Percentiles rank a stretch among this genome's conserved stretches.
Evolutionary conservation across 257 asterid genomes (phyloP).

Genomic region (Apocynum venetum): DNA sequence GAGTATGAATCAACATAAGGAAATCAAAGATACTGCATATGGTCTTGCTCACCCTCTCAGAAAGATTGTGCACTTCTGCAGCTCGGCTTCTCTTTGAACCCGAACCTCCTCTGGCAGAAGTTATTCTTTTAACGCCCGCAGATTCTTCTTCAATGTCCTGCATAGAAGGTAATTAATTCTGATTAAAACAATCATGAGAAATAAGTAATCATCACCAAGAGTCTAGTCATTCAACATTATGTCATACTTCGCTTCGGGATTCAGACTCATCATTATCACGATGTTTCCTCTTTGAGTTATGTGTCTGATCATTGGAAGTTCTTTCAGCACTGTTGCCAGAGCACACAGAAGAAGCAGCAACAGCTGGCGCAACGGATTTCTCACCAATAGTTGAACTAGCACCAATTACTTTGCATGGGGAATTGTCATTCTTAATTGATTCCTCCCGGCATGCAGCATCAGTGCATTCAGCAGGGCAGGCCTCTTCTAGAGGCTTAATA

Average conservation of each 20-base stretch:
- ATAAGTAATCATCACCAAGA: not conserved
- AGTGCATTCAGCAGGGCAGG: conserved; percentile 27
- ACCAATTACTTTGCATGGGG: conserved; percentile 14
- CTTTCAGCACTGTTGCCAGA: conserved; percentile 77
- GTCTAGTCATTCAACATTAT: not conserved
- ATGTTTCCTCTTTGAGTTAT: conserved; percentile 55
- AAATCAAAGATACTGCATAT: not conserved
- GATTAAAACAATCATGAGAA: conserved; percentile 4
- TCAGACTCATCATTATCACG: conserved; percentile 64
- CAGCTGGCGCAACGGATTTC: conserved; percentile 49
- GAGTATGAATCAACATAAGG: conserved; percentile 6
- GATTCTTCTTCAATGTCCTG: conserved; percentile 86
- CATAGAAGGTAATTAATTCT: conserved; percentile 13
- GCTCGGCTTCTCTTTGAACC: conserved; percentile 92
- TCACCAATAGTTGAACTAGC: conserved; percentile 38
- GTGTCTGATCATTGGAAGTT: conserved; percentile 62
- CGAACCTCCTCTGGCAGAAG: conserved; percentile 42
- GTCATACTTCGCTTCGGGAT: conserved; percentile 73
- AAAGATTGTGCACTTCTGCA: conserved; percentile 95
- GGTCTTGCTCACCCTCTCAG: conserved; percentile 80
- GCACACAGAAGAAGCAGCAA: conserved; percentile 87
- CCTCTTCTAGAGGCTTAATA: conserved; percentile 29
- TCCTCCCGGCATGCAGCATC: conserved; percentile 34
- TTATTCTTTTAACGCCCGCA: conserved; percentile 42
- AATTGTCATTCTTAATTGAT: conserved; percentile 35